Base-by-base conservation (phyloP, 2,329 filamentous ascomycete species). In the Lizonia empirigonia region DNA sequence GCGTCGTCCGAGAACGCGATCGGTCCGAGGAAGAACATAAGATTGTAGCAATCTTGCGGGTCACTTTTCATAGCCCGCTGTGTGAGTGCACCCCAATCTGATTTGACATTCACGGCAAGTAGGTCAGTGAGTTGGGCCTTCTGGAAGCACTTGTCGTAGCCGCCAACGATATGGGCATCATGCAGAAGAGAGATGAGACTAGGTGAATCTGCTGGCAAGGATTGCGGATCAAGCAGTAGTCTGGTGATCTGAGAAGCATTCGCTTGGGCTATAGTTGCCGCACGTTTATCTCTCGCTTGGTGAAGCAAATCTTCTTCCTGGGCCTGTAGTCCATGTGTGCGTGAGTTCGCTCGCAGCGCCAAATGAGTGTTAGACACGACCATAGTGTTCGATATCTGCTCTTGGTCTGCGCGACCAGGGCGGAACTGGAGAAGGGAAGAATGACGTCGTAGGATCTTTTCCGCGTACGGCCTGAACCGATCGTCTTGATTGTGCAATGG, bases 1-100 rank as follows among this genome's bases (percentile, higher is more conserved):
- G 67, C 64, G 22, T 69, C 56, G 0, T 62, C 20, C 0, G 69
- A 60, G 51, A 78, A 84, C 0, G 76, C 71, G n/a, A 84, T 61
- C 0, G 74, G 58, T 1, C 72, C 74, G 8, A 82, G 68, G 0
- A 78, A 50, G 44, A 82, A 82, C 66, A 79, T 79, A 13, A 82
- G 56, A 2, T 42, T 55, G 41, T 72, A 76, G 9, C 51, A 58
- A 18, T 75, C 68, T 9, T 64, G 22, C 2, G 12, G 15, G 0
- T 42, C 51, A 1, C 63, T 60, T 1, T 60, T 32, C 18, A 69
- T 62, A 29, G 74, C 78, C 3, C 71, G 62, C 26, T 69, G 70
- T 1, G 76, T 71, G 10, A 82, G 60, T 0, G 72, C 54, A 1
- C 79, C 80, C 77, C 78, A 82, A 24, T 77, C 67, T 2, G 64